Conservation (phyloP, 2,329 filamentous ascomycete genomes). For the Penicillium sclerotigenum region DNA sequence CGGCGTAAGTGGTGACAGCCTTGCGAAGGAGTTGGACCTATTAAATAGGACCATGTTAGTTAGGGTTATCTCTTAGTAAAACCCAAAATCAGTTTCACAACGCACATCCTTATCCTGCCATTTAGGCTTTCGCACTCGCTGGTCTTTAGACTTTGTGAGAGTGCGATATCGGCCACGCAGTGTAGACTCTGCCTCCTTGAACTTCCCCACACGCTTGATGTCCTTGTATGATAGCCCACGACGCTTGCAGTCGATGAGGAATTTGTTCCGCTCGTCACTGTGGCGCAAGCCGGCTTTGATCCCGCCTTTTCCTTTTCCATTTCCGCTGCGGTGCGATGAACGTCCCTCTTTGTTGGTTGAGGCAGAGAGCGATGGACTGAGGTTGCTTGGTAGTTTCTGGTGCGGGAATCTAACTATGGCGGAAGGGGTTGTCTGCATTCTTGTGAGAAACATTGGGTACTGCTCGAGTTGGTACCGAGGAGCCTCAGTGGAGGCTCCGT, state of each 20-base stretch:
- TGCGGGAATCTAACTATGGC: background rate
- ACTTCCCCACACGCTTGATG: slow-evolving; percentile 44
- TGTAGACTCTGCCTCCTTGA: slow-evolving; percentile 49
- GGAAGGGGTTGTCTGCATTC: background rate
- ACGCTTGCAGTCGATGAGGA: slow-evolving; percentile 42
- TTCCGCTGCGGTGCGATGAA: background rate
- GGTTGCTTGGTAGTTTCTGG: background rate
- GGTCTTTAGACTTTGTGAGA: slow-evolving; percentile 46
- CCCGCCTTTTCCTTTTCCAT: background rate
- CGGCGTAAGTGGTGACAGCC: slow-evolving; percentile 33
- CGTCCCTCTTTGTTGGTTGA: background rate
- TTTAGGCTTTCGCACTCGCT: slow-evolving; percentile 45
- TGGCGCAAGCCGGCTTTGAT: slow-evolving; percentile 13
- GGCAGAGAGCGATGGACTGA: background rate
- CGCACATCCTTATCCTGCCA: slow-evolving; percentile 47
- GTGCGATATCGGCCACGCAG: slow-evolving; percentile 48
- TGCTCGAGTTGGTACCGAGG: too few species aligned
- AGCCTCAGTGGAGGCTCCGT: background rate
- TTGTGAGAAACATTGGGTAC: background rate
- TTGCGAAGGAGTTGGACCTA: slow-evolving; percentile 43
- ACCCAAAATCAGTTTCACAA: background rate
- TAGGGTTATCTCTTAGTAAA: background rate
- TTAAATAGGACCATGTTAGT: background rate
- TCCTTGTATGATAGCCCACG: slow-evolving; percentile 47
- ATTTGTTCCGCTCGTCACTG: slow-evolving; percentile 34